Percentiles rank a stretch among this genome's conserved stretches.
Evolutionary conservation across 179 eudicot genomes (phyloP).

Genomic region (Carnegiea gigantea): DNA sequence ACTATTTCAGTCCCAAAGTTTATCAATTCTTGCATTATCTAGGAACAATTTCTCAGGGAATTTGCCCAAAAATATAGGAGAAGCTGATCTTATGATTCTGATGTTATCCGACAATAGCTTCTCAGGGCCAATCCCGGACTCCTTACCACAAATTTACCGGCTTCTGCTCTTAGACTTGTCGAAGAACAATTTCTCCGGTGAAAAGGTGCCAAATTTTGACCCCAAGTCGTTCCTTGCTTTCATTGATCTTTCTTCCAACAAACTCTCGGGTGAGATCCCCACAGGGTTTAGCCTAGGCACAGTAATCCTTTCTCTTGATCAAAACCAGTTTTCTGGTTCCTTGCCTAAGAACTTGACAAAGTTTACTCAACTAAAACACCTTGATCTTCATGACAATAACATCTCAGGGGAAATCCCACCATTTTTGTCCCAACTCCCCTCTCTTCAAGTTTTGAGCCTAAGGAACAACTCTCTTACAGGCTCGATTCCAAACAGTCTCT

Average conservation of each 20-base stretch:
- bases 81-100: slow-evolving; percentile 48
- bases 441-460: slow-evolving; percentile 52
- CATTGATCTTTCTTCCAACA: slow-evolving; percentile 51
- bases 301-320: slow-evolving; percentile 41
- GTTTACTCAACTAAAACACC: slow-evolving; percentile 42
- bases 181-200: slow-evolving; percentile 50
- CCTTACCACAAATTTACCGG: slow-evolving; percentile 44
- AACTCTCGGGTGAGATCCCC: slow-evolving; percentile 48
- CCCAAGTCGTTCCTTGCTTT: slow-evolving; percentile 47
- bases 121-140: slow-evolving; percentile 49
- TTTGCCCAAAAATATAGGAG: slow-evolving; percentile 52
- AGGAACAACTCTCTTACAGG: slow-evolving; percentile 53
- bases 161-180: slow-evolving; percentile 56
- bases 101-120: slow-evolving; percentile 52
- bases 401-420: slow-evolving; percentile 45
- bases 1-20: slow-evolving; percentile 42
- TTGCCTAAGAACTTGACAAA: slow-evolving; percentile 40
- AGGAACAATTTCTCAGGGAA: slow-evolving; percentile 58
- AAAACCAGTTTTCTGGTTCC: slow-evolving; percentile 51
- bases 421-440: slow-evolving; percentile 33
- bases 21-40: slow-evolving; percentile 48
- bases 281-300: slow-evolving; percentile 36
- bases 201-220: slow-evolving; percentile 38
- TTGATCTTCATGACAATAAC: slow-evolving; percentile 57
- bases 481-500: slow-evolving; percentile 35